Conservation (phyloP, 129 eudicot genomes). For the Artemisia annua region DNA sequence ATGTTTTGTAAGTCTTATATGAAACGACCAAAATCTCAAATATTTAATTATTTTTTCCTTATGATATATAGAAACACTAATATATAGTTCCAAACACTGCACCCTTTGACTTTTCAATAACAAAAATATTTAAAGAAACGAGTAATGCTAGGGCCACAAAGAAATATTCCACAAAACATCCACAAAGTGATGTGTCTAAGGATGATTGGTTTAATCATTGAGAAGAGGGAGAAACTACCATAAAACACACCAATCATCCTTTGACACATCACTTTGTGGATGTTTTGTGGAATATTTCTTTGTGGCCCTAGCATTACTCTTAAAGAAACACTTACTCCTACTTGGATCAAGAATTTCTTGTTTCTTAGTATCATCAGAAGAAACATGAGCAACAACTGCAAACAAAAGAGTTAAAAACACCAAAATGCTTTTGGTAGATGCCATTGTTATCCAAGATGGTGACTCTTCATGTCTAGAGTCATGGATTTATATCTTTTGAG, state of each 20-base stretch:
- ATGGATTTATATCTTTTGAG: slow-evolving; percentile 23
- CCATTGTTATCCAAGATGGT: slow-evolving; percentile 7
- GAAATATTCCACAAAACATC: too few species aligned
- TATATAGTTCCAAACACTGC: neutral
- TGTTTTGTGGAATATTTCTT: too few species aligned
- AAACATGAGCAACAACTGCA: slow-evolving; percentile 29
- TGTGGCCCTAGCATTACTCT: too few species aligned
- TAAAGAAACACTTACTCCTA: slow-evolving; percentile 16
- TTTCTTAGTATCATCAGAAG: slow-evolving; percentile 6
- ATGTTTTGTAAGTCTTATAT: too few species aligned
- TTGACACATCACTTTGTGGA: too few species aligned
- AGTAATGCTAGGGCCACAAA: too few species aligned
- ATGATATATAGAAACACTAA: neutral
- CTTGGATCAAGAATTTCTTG: slow-evolving; percentile 19
- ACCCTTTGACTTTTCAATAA: neutral
- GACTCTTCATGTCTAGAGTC: neutral
- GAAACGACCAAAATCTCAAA: neutral
- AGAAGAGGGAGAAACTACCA: too few species aligned
- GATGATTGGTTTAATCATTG: too few species aligned
- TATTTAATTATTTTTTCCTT: neutral
- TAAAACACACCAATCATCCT: too few species aligned
- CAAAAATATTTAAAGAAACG: too few species aligned
- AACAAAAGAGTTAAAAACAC: slow-evolving; percentile 18
- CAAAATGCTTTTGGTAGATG: slow-evolving; percentile 12
- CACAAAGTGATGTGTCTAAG: too few species aligned